phyloP scores from a whole-genome alignment of 2,329 filamentous ascomycete genomes.

The Ascochyta rabiei region DNA sequence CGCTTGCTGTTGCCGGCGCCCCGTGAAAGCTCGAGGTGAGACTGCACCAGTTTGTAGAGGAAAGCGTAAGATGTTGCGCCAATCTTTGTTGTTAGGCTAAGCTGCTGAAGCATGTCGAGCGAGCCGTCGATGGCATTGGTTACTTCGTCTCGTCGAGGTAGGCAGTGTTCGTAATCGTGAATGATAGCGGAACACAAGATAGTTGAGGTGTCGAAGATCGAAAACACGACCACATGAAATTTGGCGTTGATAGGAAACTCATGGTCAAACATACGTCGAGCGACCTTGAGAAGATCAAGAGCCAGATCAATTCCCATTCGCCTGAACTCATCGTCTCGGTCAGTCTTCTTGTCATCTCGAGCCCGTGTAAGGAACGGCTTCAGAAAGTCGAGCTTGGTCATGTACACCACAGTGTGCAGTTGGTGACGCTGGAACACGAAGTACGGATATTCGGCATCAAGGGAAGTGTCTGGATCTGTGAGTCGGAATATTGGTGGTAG shows the following conservation, averaged over 20 bases:
- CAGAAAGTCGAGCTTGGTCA: slow-evolving; percentile 55
- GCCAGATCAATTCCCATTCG: slow-evolving; percentile 53
- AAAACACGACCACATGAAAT: slow-evolving; percentile 58
- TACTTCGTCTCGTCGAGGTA: slow-evolving; percentile 52
- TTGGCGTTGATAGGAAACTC: slow-evolving; percentile 56
- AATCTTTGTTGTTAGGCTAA: slow-evolving; percentile 37
- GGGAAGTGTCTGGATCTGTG: slow-evolving; percentile 49
- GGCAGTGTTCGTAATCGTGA: slow-evolving; percentile 53
- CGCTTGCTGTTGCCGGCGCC: slow-evolving; percentile 21
- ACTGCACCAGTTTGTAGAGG: slow-evolving; percentile 39
- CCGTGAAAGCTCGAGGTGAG: slow-evolving; percentile 31
- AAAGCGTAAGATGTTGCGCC: slow-evolving; percentile 40
- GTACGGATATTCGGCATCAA: slow-evolving; percentile 52
- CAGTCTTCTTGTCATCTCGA: slow-evolving; percentile 31
- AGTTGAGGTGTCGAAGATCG: slow-evolving; percentile 59
- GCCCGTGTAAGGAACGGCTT: slow-evolving; percentile 54
- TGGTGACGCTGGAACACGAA: slow-evolving; percentile 56
- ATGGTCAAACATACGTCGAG: slow-evolving; percentile 53
- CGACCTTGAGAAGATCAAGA: slow-evolving; percentile 51
- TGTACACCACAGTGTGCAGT: slow-evolving; percentile 53
- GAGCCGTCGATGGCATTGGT: slow-evolving; percentile 47
- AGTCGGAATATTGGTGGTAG: slow-evolving; percentile 53
- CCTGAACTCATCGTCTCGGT: slow-evolving; percentile 49
- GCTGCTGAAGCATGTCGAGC: slow-evolving; percentile 39
- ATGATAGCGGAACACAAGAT: slow-evolving; percentile 59